Percentiles rank a stretch among this genome's conserved stretches.
These are phyloP conservation scores for Oryza punctata DNA, from an alignment of 176 grass and related monocot species.

Conservation along the genomic window DNA sequence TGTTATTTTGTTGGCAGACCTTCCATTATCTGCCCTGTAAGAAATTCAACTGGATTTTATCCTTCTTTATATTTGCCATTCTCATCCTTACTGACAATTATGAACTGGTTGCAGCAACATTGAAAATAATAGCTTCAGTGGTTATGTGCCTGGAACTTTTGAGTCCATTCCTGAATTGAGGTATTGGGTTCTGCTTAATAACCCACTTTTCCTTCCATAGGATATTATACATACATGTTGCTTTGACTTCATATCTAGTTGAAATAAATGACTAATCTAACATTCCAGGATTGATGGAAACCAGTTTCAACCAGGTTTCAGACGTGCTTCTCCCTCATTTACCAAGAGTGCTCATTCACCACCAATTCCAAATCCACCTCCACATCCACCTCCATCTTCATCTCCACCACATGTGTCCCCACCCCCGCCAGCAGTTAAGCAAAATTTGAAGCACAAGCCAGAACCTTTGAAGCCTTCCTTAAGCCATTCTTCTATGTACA, in stretches of 20 bases:
- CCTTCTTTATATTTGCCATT: constrained; percentile 8
- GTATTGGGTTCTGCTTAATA: constrained; percentile 42
- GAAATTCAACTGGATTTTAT: constrained; percentile 36
- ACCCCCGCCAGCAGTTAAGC: constrained; percentile 46
- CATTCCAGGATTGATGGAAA: constrained; percentile 81
- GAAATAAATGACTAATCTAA: constrained; percentile 30
- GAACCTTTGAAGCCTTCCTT: constrained; percentile 52
- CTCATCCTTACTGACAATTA: constrained; percentile 31
- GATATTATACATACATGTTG: constrained; percentile 12
- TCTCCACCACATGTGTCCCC: constrained; percentile 26
- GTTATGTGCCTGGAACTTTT: constrained; percentile 83
- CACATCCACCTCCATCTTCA: constrained; percentile 18
- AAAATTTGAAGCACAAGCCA: constrained; percentile 54
- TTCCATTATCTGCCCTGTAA: constrained; percentile 81
- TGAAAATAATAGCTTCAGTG: constrained; percentile 85
- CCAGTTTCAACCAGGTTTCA: constrained; percentile 60
- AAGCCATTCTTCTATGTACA: constrained; percentile 41
- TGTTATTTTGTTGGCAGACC: constrained; percentile 74
- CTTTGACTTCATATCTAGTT: constrained; percentile 40
- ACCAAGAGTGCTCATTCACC: constrained; percentile 45
- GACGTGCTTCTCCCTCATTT: constrained; percentile 36
- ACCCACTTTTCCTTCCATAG: background rate
- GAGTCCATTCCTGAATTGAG: constrained; percentile 73
- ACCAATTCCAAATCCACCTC: constrained; percentile 40
- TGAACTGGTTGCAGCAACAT: constrained; percentile 62